Conservation (phyloP, 1,139 yeast genomes). For the Geotrichum klebahnii region DNA sequence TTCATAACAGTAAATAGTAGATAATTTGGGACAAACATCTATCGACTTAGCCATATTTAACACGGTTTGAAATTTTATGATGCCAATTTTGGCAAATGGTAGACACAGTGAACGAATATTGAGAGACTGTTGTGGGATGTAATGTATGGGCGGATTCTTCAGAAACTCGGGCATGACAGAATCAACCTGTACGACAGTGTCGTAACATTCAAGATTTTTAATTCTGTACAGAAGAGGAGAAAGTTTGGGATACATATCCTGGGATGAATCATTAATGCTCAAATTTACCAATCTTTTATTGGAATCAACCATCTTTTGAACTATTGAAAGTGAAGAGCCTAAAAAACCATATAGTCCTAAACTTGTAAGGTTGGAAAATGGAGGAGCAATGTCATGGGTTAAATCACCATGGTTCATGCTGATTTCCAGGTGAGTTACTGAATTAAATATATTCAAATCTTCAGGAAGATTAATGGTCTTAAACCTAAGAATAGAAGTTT, state of each 20-base stretch:
- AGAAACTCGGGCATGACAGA: background rate
- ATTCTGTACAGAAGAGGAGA: background rate
- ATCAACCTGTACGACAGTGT: background rate
- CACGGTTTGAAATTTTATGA: background rate
- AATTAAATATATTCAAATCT: background rate
- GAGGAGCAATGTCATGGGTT: background rate
- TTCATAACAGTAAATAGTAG: background rate
- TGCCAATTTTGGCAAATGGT: background rate
- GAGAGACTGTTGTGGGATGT: background rate
- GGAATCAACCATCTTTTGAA: background rate
- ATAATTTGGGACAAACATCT: background rate
- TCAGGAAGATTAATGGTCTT: background rate
- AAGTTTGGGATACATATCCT: background rate
- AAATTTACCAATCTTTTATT: background rate
- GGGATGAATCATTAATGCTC: background rate
- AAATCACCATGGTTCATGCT: background rate
- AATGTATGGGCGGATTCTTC: background rate
- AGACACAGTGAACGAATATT: background rate
- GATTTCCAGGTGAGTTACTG: background rate
- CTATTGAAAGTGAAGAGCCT: background rate
- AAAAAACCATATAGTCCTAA: background rate
- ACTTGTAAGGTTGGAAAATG: background rate
- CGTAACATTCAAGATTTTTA: background rate
- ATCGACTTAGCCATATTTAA: background rate
- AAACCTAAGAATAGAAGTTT: background rate